phyloP scores from a whole-genome alignment of 2,329 filamentous ascomycete genomes.

The Colletotrichum limetticola region DNA sequence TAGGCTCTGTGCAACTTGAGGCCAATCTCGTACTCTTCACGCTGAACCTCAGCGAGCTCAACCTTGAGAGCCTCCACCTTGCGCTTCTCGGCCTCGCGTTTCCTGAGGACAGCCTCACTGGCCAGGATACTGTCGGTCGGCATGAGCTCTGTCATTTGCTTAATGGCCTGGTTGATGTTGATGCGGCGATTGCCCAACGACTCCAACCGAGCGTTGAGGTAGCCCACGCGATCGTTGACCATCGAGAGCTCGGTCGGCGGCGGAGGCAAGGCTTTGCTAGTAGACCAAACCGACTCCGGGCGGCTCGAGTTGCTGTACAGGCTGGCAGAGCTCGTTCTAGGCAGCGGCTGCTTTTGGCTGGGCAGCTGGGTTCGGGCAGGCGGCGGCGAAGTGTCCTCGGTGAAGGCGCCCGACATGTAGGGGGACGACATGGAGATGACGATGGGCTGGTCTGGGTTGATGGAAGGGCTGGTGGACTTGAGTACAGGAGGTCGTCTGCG shows the following conservation, averaged over 20 bases:
- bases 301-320: conserved; percentile 29
- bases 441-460: conserved; percentile 40
- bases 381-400: conserved; percentile 29
- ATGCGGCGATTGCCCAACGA: conserved; percentile 73
- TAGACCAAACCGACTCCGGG: conserved; percentile 47
- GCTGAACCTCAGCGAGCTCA: conserved; percentile 78
- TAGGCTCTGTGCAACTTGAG: conserved; percentile 79
- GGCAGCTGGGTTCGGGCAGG: conserved; percentile 29
- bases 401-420: conserved; percentile 43
- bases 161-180: conserved; percentile 78
- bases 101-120: conserved; percentile 69
- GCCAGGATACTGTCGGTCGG: conserved; percentile 76
- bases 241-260: conserved; percentile 68
- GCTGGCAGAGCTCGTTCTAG: conserved; percentile 13
- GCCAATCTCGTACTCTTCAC: conserved; percentile 83
- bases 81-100: conserved; percentile 66
- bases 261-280: conserved; percentile 69
- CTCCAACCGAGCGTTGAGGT: conserved; percentile 73
- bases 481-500: conserved; percentile 49
- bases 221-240: conserved; percentile 72
- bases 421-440: conserved; percentile 48
- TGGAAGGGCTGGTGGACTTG: conserved; percentile 36
- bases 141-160: conserved; percentile 82
- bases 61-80: conserved; percentile 74
- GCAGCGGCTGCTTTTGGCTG: conserved; percentile 26